phyloP scores from a whole-genome alignment of 495 filamentous ascomycete species.

The Sphaerosporella brunnea region DNA sequence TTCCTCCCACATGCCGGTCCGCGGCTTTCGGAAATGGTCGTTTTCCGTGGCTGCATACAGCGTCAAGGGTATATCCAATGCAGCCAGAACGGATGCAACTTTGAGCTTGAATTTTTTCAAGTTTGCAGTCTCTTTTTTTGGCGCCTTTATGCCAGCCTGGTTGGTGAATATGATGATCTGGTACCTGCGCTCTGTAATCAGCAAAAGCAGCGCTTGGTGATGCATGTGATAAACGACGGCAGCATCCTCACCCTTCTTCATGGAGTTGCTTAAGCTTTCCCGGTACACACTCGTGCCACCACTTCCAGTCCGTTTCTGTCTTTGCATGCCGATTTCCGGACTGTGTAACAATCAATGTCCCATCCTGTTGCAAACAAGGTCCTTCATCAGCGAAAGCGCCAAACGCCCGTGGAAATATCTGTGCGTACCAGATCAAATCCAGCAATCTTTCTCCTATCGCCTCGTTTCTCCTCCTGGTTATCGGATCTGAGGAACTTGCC shows the following conservation, averaged over 20 bases:
- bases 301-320: constrained; percentile 71
- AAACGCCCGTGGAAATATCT: neutral
- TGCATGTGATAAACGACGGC: neutral
- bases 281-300: constrained; percentile 70
- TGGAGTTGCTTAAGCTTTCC: constrained; percentile 44
- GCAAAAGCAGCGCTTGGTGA: constrained; percentile 2
- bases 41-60: constrained; percentile 71
- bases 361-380: constrained; percentile 41
- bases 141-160: constrained; percentile 63
- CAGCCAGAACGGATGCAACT: constrained; percentile 44
- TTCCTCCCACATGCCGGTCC: constrained; percentile 79
- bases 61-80: constrained; percentile 57
- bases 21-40: constrained; percentile 71
- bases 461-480: neutral
- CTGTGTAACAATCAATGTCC: constrained; percentile 59
- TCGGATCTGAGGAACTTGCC: constrained; percentile 42
- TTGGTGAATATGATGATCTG: constrained; percentile 69
- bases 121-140: constrained; percentile 42
- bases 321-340: constrained; percentile 65
- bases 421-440: constrained; percentile 70
- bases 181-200: constrained; percentile 36
- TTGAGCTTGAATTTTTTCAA: constrained; percentile 65
- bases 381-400: neutral
- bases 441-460: constrained; percentile 43
- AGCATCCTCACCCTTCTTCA: constrained; percentile 48